phyloP scores from a whole-genome alignment of 768 basidiomycete species.

The Phlebiopsis flavidoalba region DNA sequence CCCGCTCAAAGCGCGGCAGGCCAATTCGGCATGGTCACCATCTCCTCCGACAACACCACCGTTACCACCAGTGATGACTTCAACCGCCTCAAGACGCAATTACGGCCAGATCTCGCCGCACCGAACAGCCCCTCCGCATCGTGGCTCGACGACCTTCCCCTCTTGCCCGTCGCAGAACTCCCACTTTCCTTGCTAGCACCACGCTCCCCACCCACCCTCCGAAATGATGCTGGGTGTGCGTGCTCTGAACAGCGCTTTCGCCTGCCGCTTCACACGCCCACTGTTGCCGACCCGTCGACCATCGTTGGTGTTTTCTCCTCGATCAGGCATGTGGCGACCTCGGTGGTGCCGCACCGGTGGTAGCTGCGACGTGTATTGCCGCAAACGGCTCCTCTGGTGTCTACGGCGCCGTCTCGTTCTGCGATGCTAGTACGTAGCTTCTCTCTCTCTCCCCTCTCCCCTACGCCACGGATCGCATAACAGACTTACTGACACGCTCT shows the following conservation, averaged over 20 bases:
- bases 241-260: slow-evolving; percentile 65
- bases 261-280: slow-evolving; percentile 70
- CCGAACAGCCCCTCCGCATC: slow-evolving; percentile 63
- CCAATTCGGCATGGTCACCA: slow-evolving; percentile 81
- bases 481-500: background rate
- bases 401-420: slow-evolving; percentile 73
- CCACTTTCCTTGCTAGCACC: slow-evolving; percentile 58
- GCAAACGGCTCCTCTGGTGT: slow-evolving; percentile 67
- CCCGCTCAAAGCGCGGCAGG: slow-evolving; percentile 68
- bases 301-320: slow-evolving; percentile 57
- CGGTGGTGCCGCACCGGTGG: slow-evolving; percentile 54
- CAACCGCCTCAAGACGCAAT: slow-evolving; percentile 56
- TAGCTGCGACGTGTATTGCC: slow-evolving; percentile 53
- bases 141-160: slow-evolving; percentile 39
- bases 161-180: slow-evolving; percentile 60
- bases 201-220: slow-evolving; percentile 81
- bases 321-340: slow-evolving; percentile 68
- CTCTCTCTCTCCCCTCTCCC: background rate
- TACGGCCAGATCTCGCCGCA: slow-evolving; percentile 44
- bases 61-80: slow-evolving; percentile 72
- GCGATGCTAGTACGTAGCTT: slow-evolving; percentile 61
- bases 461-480: background rate
- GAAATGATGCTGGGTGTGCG: slow-evolving; percentile 71
- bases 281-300: slow-evolving; percentile 52
- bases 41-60: slow-evolving; percentile 58